Conservation (phyloP, 192 early-diverging fungal species). For the Linnemannia schmuckeri region DNA sequence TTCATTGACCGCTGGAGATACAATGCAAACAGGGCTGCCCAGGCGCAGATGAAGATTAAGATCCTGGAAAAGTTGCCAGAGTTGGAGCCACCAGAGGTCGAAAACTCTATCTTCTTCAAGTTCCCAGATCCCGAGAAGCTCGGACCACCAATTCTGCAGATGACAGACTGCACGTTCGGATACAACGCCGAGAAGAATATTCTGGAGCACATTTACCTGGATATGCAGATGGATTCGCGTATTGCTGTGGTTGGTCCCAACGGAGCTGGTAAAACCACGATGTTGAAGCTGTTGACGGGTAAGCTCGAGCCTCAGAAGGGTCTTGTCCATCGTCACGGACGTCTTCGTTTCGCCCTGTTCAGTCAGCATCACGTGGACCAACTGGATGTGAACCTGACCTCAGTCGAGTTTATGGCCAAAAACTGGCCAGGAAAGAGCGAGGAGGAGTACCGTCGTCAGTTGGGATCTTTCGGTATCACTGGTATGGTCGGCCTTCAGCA, state of each 20-base stretch:
- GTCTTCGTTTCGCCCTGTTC: conserved; percentile 94
- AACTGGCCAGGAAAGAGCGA: conserved; percentile 93
- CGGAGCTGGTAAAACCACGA: conserved; percentile 97
- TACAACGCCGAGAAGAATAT: conserved; percentile 88
- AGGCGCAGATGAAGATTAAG: conserved; percentile 98
- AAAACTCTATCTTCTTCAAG: conserved; percentile 84
- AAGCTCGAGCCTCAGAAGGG: conserved; percentile 85
- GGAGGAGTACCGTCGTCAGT: conserved; percentile 95
- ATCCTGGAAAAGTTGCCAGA: conserved; percentile 97
- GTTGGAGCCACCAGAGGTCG: conserved; percentile 88
- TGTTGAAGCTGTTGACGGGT: conserved; percentile 93
- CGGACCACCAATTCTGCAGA: conserved; percentile 96
- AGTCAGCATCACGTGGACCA: conserved; percentile 99
- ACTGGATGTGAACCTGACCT: conserved; percentile 85
- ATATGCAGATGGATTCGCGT: conserved; percentile 97
- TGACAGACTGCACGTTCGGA: conserved; percentile 91
- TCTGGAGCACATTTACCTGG: conserved; percentile 87
- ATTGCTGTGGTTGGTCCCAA: conserved; percentile 99
- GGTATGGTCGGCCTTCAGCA: conserved; percentile 96
- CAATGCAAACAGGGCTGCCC: conserved; percentile 96
- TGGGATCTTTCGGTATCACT: conserved; percentile 96
- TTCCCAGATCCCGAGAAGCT: conserved; percentile 96
- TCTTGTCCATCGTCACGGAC: conserved; percentile 90
- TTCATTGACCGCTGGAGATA: conserved; percentile 99
- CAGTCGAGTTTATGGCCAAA: conserved; percentile 90